Conservation (phyloP, 2,329 filamentous ascomycete genomes). For the Eutypa lata region DNA sequence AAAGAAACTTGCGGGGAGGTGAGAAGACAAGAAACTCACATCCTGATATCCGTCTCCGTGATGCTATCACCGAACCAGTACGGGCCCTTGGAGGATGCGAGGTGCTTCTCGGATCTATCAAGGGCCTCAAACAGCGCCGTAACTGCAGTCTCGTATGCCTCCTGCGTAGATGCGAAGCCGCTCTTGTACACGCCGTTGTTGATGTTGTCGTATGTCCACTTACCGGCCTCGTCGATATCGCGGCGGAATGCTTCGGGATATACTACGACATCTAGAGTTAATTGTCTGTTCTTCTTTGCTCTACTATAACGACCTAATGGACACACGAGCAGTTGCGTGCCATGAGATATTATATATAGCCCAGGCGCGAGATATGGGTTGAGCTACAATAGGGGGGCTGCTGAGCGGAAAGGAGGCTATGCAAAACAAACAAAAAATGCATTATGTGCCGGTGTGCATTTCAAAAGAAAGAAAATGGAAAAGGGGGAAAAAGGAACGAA, state of each 20-base stretch:
- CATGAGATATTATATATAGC: too few species aligned
- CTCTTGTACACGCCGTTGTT: conserved; percentile 73
- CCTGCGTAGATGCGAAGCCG: conserved; percentile 81
- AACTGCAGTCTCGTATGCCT: conserved; percentile 77
- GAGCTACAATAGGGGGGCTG: too few species aligned
- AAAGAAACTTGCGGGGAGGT: neutral
- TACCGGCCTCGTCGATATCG: conserved; percentile 73
- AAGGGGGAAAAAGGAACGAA: too few species aligned
- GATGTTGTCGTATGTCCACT: conserved; percentile 75
- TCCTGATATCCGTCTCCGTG: conserved; percentile 78
- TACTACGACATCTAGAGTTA: too few species aligned
- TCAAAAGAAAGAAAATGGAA: neutral
- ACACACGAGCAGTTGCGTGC: too few species aligned
- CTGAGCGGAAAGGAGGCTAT: too few species aligned
- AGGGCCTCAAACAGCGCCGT: conserved; percentile 69
- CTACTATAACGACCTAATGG: too few species aligned
- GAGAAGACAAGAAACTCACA: conserved; percentile 40
- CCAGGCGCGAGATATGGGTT: too few species aligned
- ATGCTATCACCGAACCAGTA: conserved; percentile 73
- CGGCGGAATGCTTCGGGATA: conserved; percentile 62
- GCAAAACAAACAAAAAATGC: too few species aligned
- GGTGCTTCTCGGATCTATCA: conserved; percentile 71
- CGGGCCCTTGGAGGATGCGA: conserved; percentile 51
- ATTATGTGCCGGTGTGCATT: too few species aligned
- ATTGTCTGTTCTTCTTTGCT: too few species aligned